Evolutionary conservation across 345 rosid species (phyloP).

Genomic region (Acer negundo): DNA sequence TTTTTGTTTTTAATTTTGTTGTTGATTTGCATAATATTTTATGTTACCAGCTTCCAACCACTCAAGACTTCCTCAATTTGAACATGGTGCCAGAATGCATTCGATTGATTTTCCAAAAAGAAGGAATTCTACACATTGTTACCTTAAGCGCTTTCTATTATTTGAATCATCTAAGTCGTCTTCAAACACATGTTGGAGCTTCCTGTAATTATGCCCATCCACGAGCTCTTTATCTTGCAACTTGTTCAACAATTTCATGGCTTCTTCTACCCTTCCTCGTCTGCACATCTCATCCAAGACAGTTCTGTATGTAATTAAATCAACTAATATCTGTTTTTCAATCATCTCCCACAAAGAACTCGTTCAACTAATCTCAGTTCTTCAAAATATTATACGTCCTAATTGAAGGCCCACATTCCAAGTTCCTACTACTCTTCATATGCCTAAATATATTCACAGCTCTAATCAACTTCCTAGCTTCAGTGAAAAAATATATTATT

Average conservation of each 20-base stretch:
- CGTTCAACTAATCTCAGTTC: too few species aligned
- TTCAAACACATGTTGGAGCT: conserved; percentile 65
- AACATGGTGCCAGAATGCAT: background rate
- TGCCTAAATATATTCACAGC: conserved; percentile 86
- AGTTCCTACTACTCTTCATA: conserved; percentile 55
- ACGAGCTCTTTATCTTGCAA: conserved; percentile 58
- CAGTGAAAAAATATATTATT: conserved; percentile 66
- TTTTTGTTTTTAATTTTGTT: too few species aligned
- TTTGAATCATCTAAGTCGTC: conserved; percentile 46
- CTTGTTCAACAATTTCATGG: conserved; percentile 54
- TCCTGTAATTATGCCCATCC: conserved; percentile 52
- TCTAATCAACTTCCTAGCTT: conserved; percentile 77
- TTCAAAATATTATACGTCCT: conserved; percentile 76
- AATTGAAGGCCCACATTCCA: conserved; percentile 72
- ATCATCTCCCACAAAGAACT: conserved; percentile 76
- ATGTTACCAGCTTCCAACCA: too few species aligned
- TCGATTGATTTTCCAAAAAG: background rate
- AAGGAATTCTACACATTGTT: background rate
- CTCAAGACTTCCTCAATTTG: background rate
- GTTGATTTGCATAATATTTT: too few species aligned
- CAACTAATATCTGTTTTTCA: conserved; percentile 52
- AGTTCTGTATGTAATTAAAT: conserved; percentile 69
- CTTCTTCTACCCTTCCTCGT: conserved; percentile 52
- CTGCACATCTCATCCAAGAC: conserved; percentile 77
- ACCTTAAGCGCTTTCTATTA: conserved; percentile 20